Conservation (phyloP, 495 filamentous ascomycete genomes). For the Daldinia vernicosa region DNA sequence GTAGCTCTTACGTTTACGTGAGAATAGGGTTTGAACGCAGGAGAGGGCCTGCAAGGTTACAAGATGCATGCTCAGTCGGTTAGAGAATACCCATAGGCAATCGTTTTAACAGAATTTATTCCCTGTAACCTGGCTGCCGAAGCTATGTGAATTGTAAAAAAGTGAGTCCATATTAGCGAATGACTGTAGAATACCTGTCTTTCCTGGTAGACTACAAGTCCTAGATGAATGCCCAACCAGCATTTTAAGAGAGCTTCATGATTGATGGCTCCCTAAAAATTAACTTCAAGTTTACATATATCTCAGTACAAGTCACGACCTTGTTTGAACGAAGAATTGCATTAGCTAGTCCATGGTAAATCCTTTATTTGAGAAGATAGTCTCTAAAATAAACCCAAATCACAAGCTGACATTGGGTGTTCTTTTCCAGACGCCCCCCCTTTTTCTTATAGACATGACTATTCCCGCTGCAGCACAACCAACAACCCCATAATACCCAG, state of each 20-base stretch:
- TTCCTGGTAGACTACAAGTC: too few relatives aligned
- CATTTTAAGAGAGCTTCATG: background rate
- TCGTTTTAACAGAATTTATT: conserved; percentile 4
- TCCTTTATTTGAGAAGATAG: conserved; percentile 2
- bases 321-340: background rate
- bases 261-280: background rate
- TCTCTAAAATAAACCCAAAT: background rate
- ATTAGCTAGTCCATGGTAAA: background rate
- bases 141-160: background rate
- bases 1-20: background rate
- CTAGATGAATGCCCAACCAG: background rate
- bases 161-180: background rate
- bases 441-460: conserved; percentile 10
- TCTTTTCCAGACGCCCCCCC: background rate
- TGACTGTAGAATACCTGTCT: too few relatives aligned
- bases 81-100: background rate
- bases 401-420: background rate
- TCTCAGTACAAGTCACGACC: background rate
- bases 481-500: conserved; percentile 94
- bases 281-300: background rate
- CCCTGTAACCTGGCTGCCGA: background rate
- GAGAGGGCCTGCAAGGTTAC: background rate
- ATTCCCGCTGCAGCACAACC: conserved; percentile 93
- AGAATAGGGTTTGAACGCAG: background rate
- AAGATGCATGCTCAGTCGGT: background rate